These are phyloP conservation scores for Pythium phragmitis DNA, from an alignment of 352 stramenopile genomes.

Conservation along the genomic window DNA sequence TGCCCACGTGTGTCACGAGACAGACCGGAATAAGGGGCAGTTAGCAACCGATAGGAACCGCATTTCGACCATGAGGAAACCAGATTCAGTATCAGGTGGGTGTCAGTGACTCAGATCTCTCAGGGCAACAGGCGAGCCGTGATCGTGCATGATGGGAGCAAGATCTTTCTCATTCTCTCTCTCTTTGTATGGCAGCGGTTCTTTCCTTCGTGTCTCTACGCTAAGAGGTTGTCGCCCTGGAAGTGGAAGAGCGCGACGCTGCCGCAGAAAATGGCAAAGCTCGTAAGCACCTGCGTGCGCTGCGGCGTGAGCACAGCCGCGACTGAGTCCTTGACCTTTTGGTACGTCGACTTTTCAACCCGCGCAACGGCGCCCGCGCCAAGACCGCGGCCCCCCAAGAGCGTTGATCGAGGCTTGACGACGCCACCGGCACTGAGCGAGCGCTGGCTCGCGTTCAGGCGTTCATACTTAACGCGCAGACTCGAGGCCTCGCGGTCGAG, in stretches of 20 bases:
- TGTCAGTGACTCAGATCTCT: too few species aligned
- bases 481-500: conserved; percentile 75
- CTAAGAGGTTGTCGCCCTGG: conserved; percentile 82
- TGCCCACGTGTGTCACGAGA: conserved; percentile 1
- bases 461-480: conserved; percentile 81
- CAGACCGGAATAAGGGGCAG: not conserved
- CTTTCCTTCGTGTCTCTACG: conserved; percentile 34
- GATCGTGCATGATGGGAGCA: not conserved
- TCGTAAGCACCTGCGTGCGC: conserved; percentile 71
- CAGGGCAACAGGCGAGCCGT: too few species aligned
- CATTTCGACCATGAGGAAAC: too few species aligned
- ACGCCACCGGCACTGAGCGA: conserved; percentile 52
- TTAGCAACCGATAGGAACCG: not conserved
- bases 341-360: conserved; percentile 55
- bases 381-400: conserved; percentile 54
- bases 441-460: conserved; percentile 75
- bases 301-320: conserved; percentile 64
- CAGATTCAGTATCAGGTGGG: not conserved
- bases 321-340: conserved; percentile 63
- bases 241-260: conserved; percentile 78
- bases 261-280: conserved; percentile 73
- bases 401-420: conserved; percentile 54
- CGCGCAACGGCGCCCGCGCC: conserved; percentile 29
- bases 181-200: not conserved
- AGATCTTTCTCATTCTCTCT: not conserved